phyloP scores from a whole-genome alignment of 2,329 filamentous ascomycete species.

The Penicillium hordei region DNA sequence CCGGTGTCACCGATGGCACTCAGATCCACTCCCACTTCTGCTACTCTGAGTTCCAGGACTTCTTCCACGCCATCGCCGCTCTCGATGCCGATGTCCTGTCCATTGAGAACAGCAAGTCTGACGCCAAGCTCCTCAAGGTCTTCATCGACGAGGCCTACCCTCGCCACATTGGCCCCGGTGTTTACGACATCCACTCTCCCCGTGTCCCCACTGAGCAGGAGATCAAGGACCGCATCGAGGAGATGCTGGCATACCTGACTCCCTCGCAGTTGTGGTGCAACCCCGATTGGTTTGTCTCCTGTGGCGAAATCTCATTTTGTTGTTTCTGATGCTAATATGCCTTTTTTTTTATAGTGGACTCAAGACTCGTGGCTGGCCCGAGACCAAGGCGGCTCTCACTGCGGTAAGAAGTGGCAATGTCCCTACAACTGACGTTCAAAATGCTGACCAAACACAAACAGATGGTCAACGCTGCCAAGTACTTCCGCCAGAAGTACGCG shows the following conservation, averaged over 20 bases:
- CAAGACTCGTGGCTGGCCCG: slow-evolving; percentile 97
- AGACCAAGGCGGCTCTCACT: slow-evolving; percentile 92
- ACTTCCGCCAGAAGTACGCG: slow-evolving; percentile 85
- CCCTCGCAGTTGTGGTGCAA: slow-evolving; percentile 99
- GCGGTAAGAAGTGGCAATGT: slow-evolving; percentile 37
- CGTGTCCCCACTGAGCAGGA: slow-evolving; percentile 96
- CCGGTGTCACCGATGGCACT: slow-evolving; percentile 89
- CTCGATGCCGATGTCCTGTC: slow-evolving; percentile 97
- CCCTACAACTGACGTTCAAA: not conserved
- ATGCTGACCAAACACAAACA: slow-evolving; percentile 52
- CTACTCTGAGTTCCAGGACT: slow-evolving; percentile 99
- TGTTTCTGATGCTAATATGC: not conserved
- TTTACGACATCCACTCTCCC: slow-evolving; percentile 99
- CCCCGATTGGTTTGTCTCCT: slow-evolving; percentile 65
- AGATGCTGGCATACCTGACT: slow-evolving; percentile 98
- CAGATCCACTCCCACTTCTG: slow-evolving; percentile 99
- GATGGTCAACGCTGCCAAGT: slow-evolving; percentile 98
- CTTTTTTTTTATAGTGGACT: slow-evolving; percentile 62
- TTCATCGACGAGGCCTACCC: slow-evolving; percentile 97
- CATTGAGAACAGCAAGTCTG: slow-evolving; percentile 99
- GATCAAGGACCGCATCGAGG: slow-evolving; percentile 95
- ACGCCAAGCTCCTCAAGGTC: slow-evolving; percentile 98
- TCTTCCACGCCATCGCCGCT: slow-evolving; percentile 99
- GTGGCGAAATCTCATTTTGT: not conserved
- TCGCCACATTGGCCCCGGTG: slow-evolving; percentile 96